Percentiles rank a stretch among this genome's conserved stretches.
phyloP scores from a whole-genome alignment of 1,139 yeast genomes.

The Williopsis jadinii region DNA sequence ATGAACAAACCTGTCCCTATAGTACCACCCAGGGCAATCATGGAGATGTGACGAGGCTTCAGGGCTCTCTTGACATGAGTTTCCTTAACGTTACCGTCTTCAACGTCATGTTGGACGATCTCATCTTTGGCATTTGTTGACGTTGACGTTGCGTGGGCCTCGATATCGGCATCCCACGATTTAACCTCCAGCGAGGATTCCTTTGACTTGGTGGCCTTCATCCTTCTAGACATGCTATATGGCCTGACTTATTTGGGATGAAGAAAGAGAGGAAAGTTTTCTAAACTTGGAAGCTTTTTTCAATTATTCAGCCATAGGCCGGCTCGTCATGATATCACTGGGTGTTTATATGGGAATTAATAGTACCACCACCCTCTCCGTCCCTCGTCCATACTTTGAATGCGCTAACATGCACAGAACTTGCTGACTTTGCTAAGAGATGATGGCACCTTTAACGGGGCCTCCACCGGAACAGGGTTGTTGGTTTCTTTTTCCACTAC shows the following conservation, averaged over 20 bases:
- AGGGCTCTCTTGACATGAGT: constrained; percentile 39
- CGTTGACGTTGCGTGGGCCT: not conserved
- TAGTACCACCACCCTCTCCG: no score
- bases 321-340: no score
- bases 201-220: not conserved
- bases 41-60: constrained; percentile 53
- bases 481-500: not conserved
- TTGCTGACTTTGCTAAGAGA: not conserved
- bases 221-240: not conserved
- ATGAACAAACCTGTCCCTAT: constrained; percentile 64
- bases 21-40: constrained; percentile 65
- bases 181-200: no score
- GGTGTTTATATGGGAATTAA: no score
- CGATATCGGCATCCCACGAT: not conserved
- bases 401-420: not conserved
- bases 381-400: no score
- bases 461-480: not conserved
- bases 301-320: no score
- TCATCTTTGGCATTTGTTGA: not conserved
- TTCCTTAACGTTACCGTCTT: constrained; percentile 24
- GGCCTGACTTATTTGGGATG: not conserved
- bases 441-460: not conserved
- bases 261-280: not conserved
- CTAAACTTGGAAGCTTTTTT: no score
- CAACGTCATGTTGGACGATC: not conserved